Base-by-base conservation (phyloP, 148 eudicot species). In the Vaccinium darrowii region DNA sequence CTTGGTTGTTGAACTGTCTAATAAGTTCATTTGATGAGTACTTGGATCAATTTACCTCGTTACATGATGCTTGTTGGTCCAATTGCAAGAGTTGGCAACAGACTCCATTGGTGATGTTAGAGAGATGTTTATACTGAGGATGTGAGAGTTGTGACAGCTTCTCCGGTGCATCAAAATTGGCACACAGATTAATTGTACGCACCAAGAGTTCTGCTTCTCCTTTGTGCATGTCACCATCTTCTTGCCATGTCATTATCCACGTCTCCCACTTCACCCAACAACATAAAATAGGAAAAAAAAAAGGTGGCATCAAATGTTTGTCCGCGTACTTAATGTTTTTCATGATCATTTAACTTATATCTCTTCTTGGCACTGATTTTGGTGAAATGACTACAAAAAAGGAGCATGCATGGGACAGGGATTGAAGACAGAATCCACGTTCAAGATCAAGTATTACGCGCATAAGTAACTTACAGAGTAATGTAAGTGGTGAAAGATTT, bases 201-300 rank as follows among this genome's bases (percentile, higher is more conserved):
- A 92, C 90, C 8, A 94, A 19, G 0, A 96, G 88, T 78, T 88
- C 92, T 69, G 98, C 93, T 72, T 92, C 93, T 14, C 91, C 90
- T 84, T 85, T 81, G 47, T 83, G 81, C 73, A 76, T 52, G 69
- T 89, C 89, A 4, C 93, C 92, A 73, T 87, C 92, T 30, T 86
- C 88, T 91, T 88, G 90, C 98, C 94, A 93, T 75, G 77, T 87
- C 86, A 84, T 77, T 80, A 94, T 84, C 98, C 97, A 94, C 76
- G 81, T 90, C n/a, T 78, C 89, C 96, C 98, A 94, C 98, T 96
- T 60, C 8, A 21, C 25, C 23, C 63, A 3, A 8, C 63, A 19
- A 19, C 2, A 62, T 7, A 50, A 27, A 52, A 9, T 16, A 16
- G 0, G 1, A 8, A 25, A 23, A 30, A 2, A 63, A 1, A 18